Conservation (phyloP, 768 basidiomycete species). For the Austroboletus eburneus region DNA sequence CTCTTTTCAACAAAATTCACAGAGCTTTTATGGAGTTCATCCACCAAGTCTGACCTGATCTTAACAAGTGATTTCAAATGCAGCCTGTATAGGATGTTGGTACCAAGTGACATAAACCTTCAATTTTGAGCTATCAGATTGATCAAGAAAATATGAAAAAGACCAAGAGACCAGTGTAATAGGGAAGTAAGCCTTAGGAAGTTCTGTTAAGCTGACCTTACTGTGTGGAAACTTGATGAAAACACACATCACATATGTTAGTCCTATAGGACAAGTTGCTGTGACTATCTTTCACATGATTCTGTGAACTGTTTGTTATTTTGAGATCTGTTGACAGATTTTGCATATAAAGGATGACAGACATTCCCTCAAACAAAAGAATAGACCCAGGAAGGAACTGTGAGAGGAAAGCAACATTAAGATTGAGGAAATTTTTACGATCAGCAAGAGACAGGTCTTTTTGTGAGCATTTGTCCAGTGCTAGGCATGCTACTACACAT, state of each 20-base stretch:
- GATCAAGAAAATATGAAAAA: background rate
- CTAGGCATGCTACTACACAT: background rate
- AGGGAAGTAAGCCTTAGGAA: constrained; percentile 16
- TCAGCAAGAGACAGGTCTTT: background rate
- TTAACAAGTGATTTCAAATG: too few relatives aligned
- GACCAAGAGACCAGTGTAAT: constrained; percentile 14
- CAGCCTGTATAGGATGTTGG: constrained; percentile 27
- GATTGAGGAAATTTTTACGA: background rate
- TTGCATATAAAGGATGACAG: constrained; percentile 20
- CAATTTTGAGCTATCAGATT: background rate
- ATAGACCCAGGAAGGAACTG: constrained; percentile 17
- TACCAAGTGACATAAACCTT: background rate
- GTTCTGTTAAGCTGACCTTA: constrained; percentile 8
- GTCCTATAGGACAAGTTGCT: background rate
- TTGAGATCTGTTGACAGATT: constrained; percentile 31
- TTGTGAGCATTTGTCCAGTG: background rate
- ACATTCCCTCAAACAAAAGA: constrained; percentile 28
- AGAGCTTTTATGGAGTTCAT: too few relatives aligned
- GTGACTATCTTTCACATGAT: constrained; percentile 10
- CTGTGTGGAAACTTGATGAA: constrained; percentile 13
- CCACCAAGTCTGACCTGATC: too few relatives aligned
- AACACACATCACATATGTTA: too few relatives aligned
- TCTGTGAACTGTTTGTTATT: constrained; percentile 30
- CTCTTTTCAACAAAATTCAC: too few relatives aligned
- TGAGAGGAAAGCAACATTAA: background rate